Conservation (phyloP, 2,329 filamentous ascomycete genomes). For the Fusarium multiceps region DNA sequence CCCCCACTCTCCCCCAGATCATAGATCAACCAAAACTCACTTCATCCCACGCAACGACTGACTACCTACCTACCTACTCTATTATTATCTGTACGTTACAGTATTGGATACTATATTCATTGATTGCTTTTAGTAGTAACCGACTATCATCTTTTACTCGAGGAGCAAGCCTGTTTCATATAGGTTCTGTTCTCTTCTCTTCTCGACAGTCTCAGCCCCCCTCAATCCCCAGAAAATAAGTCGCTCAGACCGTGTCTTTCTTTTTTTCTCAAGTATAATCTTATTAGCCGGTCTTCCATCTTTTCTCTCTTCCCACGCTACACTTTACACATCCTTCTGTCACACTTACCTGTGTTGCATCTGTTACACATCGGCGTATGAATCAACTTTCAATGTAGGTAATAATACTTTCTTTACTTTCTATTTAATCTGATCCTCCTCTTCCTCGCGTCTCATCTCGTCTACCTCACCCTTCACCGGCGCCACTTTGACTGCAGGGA, state of each 20-base stretch:
- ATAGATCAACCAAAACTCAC: slow-evolving; percentile 25
- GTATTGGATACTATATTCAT: slow-evolving; percentile 8
- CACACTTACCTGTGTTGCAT: slow-evolving; percentile 27
- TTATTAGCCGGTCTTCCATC: slow-evolving; percentile 8
- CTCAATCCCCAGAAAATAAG: slow-evolving; percentile 4
- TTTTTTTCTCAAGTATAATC: slow-evolving; percentile 11
- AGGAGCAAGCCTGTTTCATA: slow-evolving; percentile 21
- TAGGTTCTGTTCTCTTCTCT: slow-evolving; percentile 19
- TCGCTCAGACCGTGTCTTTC: slow-evolving; percentile 15
- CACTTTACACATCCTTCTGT: slow-evolving; percentile 16
- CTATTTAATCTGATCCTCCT: not conserved
- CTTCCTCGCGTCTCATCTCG: not conserved
- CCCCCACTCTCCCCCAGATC: slow-evolving; percentile 38
- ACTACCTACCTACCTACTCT: not conserved
- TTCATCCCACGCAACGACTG: slow-evolving; percentile 31
- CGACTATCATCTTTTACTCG: slow-evolving; percentile 7
- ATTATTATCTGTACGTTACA: slow-evolving; percentile 6
- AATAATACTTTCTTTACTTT: not conserved
- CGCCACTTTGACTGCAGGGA: slow-evolving; percentile 18
- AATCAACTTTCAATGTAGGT: slow-evolving; percentile 4
- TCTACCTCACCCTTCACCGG: slow-evolving; percentile 5
- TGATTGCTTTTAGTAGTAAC: slow-evolving; percentile 12
- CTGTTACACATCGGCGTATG: slow-evolving; percentile 13
- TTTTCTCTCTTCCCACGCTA: not conserved
- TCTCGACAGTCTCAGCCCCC: slow-evolving; percentile 21